Evolutionary conservation across 768 basidiomycete genomes (phyloP).

Genomic region (Paxillus rubicundulus): DNA sequence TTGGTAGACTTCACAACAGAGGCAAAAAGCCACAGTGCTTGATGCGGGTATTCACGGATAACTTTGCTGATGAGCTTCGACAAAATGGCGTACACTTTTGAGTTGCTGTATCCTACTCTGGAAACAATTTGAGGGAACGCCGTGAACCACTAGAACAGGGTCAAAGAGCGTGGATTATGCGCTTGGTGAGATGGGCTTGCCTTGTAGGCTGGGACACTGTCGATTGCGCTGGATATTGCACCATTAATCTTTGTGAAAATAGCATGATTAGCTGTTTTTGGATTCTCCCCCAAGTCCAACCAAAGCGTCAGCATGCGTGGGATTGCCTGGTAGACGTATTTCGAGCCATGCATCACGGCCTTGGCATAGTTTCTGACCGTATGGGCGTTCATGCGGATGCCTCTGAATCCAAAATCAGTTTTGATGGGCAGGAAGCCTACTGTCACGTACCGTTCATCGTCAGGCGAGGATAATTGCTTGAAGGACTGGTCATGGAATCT

Average conservation of each 20-base stretch:
- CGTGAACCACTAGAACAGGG: slow-evolving; percentile 74
- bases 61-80: slow-evolving; percentile 67
- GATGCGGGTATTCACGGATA: slow-evolving; percentile 81
- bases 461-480: slow-evolving; percentile 48
- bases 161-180: neutral
- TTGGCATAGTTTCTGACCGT: slow-evolving; percentile 66
- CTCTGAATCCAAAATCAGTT: slow-evolving; percentile 36
- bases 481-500: slow-evolving; percentile 82
- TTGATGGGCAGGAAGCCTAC: neutral
- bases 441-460: slow-evolving; percentile 51
- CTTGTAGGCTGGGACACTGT: slow-evolving; percentile 74
- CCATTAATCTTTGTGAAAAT: slow-evolving; percentile 56
- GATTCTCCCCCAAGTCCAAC: slow-evolving; percentile 81
- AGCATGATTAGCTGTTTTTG: slow-evolving; percentile 28
- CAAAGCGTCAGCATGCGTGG: slow-evolving; percentile 93
- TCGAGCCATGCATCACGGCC: slow-evolving; percentile 80
- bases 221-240: slow-evolving; percentile 52
- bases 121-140: slow-evolving; percentile 98
- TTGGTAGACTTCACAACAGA: slow-evolving; percentile 87
- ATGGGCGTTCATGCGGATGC: slow-evolving; percentile 59
- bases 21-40: slow-evolving; percentile 90
- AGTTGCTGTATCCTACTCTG: slow-evolving; percentile 75
- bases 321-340: slow-evolving; percentile 94
- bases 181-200: slow-evolving; percentile 36
- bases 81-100: slow-evolving; percentile 57